Conservation (phyloP, 257 asterid species). For the Petunia axillaris region DNA sequence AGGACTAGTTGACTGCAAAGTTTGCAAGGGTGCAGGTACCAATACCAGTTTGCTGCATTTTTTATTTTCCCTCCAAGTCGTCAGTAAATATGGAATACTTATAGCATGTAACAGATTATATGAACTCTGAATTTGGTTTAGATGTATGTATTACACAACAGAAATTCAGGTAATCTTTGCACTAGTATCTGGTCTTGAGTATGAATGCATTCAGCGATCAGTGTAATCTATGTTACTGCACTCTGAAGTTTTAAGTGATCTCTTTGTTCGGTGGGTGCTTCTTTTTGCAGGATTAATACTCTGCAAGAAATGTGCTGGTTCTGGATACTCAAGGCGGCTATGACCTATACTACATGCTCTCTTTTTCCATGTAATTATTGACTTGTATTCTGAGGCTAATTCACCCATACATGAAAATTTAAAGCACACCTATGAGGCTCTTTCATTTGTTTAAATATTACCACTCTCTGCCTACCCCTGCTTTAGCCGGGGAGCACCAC, state of each 20-base stretch:
- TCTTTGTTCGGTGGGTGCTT: too few relatives aligned
- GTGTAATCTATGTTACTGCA: too few relatives aligned
- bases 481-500: too few relatives aligned
- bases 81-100: neutral
- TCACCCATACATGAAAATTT: conserved; percentile 33
- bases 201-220: neutral
- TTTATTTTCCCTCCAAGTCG: neutral
- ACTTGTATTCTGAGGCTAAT: conserved; percentile 33
- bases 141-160: neutral
- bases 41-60: neutral
- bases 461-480: neutral
- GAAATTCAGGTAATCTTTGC: neutral
- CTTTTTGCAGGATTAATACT: conserved; percentile 66
- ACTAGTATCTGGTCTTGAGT: neutral
- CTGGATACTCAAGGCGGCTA: conserved; percentile 87
- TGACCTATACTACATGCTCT: conserved; percentile 32
- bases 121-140: neutral
- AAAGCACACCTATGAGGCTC: conserved; percentile 10
- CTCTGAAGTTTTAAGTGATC: too few relatives aligned
- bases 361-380: conserved; percentile 19
- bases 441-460: conserved; percentile 4
- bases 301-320: conserved; percentile 94
- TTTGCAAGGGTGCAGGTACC: conserved; percentile 96
- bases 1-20: conserved; percentile 81
- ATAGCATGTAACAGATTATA: neutral